Base-by-base conservation (phyloP, 805 yeast genomes). In the Novakomyces olei region DNA sequence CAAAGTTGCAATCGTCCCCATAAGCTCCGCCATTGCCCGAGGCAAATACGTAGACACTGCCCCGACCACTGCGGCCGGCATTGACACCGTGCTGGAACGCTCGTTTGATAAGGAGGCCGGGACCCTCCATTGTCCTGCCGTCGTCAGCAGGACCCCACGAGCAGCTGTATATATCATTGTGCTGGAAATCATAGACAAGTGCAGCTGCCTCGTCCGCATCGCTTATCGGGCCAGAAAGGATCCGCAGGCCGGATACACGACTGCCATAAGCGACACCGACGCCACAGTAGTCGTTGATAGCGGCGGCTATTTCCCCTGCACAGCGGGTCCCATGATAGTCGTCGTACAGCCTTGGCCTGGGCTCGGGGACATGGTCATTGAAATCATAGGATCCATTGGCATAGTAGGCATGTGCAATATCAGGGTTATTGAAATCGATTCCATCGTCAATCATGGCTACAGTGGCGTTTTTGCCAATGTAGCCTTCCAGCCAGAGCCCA, bases 61-160 rank as follows among this genome's bases (percentile, higher is more conserved):
- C 98, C 47, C 73, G 74, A 3, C 70, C 67, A 6, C 61, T 49
- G 40, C 98, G 61, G 15, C 98, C 98, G 18, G 76, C 72, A 40
- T 65, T 69, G 10, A 79, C 63, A 34, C 94, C 95, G 45, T 71
- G 75, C n/a, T 77, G 49, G 50, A 88, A 63, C 1, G 96, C 91
- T 38, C 77, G 69, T 44, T 67, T 65, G 5, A 85, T 93, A 19
- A 85, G 45, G 22, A 57, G 50, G 16, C 78, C 77, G 1, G 98
- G 98, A 3, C 69, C 88, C 33, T 78, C 81, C 63, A 88, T 67
- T 1, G 92, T 67, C 36, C 51, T 61, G 0, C 98, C 98, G 49
- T 85, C 78, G 51, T 88, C 98, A 2, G 80, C 66, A 2, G 98
- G 98, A 5, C 98, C 98, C 98, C 98, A 88, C 3, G 94, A 80